Base-by-base conservation (phyloP, 257 asterid genomes). In the Scutellaria baicalensis region DNA sequence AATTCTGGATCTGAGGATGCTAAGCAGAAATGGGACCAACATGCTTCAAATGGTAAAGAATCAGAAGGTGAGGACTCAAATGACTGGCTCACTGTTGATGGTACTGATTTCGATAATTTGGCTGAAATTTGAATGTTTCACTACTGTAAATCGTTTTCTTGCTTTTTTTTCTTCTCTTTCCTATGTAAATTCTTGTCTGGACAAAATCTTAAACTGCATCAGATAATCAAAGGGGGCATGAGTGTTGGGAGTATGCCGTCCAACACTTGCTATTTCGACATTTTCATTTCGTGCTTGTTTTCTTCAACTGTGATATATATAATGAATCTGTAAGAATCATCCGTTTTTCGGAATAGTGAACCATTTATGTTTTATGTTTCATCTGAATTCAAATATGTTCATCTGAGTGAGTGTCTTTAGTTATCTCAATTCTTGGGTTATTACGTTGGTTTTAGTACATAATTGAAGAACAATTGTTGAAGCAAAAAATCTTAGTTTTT, bases 21-120 rank as follows among this genome's bases (percentile, higher is more conserved):
- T 62, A 84, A 73, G 54, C 70, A 55, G 17, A 79, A 73, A 74
- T 51, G 79, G 1, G 67, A 75, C 12, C 72, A 52, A 10, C 75
- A 80, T 7, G 71, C 57, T 45, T 66, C 14, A 31, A 82, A 66
- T 56, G 96, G 75, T 47, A 88, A 80, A 72, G 91, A 78, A 70
- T 88, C 89, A 0, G 96, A 84, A 83, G 83, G 91, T 17, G 96
- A 86, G 79, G 95, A 85, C n/a, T 84, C 92, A 45, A 84, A 64
- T 70, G 96, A 82, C 60, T 90, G 96, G 96, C 84, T 82, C 81
- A 77, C 86, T 0, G 91, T 90, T 17, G 91, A 86, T 75, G 91
- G 83, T 21, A 48, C 79, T 3, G 93, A 90, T 79, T 81, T 83
- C 45, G 92, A 84, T 72, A 82, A 74, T 73, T 75, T 80, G 80